Evolutionary conservation across 495 filamentous ascomycete genomes (phyloP).

Genomic region (Hypoxylon fragiforme): DNA sequence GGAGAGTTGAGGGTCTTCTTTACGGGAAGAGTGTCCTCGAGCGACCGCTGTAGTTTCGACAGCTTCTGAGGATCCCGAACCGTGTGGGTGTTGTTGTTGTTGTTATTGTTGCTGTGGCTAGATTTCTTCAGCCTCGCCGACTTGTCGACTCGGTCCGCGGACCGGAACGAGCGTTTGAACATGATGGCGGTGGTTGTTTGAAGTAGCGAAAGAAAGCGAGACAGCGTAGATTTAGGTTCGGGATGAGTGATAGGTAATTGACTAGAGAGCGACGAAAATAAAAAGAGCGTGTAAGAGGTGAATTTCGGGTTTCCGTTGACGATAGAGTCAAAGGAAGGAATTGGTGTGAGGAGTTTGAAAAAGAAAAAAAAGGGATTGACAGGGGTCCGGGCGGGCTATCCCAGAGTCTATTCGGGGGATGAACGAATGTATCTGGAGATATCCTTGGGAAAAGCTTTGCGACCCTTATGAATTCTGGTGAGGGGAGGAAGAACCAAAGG

Average conservation of each 20-base stretch:
- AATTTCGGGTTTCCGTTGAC: conserved; percentile 27
- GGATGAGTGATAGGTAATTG: conserved; percentile 37
- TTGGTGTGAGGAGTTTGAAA: conserved; percentile 45
- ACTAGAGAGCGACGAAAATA: conserved; percentile 55
- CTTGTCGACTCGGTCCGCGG: conserved; percentile 77
- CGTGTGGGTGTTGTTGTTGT: too few species aligned
- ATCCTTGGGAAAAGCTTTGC: conserved; percentile 53
- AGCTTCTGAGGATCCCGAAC: conserved; percentile 72
- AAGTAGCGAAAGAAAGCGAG: conserved; percentile 35
- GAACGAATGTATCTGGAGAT: conserved; percentile 46
- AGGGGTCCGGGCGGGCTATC: conserved; percentile 54
- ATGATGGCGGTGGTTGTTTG: conserved; percentile 54
- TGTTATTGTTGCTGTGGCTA: conserved; percentile 45
- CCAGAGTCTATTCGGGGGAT: conserved; percentile 38
- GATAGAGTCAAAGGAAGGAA: conserved; percentile 27
- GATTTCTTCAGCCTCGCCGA: conserved; percentile 73
- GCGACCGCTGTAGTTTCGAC: conserved; percentile 67
- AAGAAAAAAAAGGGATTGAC: conserved; percentile 55
- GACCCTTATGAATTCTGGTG: conserved; percentile 57
- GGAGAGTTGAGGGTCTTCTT: conserved; percentile 60
- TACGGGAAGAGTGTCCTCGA: conserved; percentile 47
- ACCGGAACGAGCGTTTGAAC: conserved; percentile 83
- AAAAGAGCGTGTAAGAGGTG: conserved; percentile 35
- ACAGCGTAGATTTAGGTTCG: conserved; percentile 40
- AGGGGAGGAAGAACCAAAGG: conserved; percentile 40